Base-by-base conservation (phyloP, 2,329 filamentous ascomycete species). In the Neophaeococcomyces aloes region DNA sequence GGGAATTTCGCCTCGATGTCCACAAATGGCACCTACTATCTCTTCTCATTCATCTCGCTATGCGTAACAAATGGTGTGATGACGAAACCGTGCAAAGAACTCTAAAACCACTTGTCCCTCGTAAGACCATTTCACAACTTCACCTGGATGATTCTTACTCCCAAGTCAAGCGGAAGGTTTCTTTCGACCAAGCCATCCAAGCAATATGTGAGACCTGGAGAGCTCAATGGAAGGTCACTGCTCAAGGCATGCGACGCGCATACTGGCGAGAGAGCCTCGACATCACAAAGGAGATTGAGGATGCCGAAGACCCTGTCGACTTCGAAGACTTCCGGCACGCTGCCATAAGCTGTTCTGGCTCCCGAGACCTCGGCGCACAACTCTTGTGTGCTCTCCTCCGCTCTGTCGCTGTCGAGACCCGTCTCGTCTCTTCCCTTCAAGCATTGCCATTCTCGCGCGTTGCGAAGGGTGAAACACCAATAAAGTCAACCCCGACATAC, bases 341-440 rank as follows among this genome's bases (percentile, higher is more conserved):
- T 23, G 86, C 88, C 0, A 72, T 68, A 47, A 75, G 66, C 4
- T 63, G 94, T 14, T 69, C 79, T 51, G 93, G 89, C 0, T 96
- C 89, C 7, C 78, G 88, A 51, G 91, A 98, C 60, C 72, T 93
- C 7, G 91, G 88, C 1, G 84, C 86, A 1, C 88, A 96, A 59
- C 62, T 98, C 0, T 94, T 93, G 56, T 96, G 91, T 60, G 83
- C 88, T 2, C 64, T 96, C 25, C 70, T 98, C 3, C 79, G 91
- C 14, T 76, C 79, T n/a, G 78, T 75, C n/a, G 87, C 86, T 2
- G 78, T 96, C 5, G 78, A 86, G 50, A 73, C 85, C 4, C 76
- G 91, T 10, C 70, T 98, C 3, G 83, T 96, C 0, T 95, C 87
- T 61, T 98, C 91, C 3, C 66, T 98, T 3, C 91, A 98, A 53